A percentile compares a stretch with the other conserved stretches of the same genome.
Evolutionary conservation across 305 asterid genomes (phyloP).

Genomic region (Fraxinus angustifolia): DNA sequence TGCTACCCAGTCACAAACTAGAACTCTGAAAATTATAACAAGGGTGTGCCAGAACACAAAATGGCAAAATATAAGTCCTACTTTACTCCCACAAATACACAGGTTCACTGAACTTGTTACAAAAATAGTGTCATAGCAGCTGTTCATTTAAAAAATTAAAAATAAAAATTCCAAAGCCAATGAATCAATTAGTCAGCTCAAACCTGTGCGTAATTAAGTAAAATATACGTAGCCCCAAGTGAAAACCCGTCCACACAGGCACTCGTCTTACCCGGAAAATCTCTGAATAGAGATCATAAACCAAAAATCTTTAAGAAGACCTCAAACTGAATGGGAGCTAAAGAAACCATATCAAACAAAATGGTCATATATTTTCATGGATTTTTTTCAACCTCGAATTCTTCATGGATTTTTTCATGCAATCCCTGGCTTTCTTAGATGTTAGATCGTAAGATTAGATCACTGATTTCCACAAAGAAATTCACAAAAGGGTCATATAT

Average conservation of each 20-base stretch:
- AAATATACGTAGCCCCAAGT: neutral
- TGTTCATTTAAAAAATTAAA: neutral
- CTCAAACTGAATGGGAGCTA: neutral
- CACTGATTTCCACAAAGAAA: neutral
- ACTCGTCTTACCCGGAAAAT: neutral
- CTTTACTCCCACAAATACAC: neutral
- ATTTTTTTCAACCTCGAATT: neutral
- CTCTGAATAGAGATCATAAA: neutral
- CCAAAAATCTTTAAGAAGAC: neutral
- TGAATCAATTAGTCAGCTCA: neutral
- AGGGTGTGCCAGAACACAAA: neutral
- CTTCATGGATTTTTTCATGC: neutral
- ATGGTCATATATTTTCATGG: neutral
- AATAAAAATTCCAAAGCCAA: neutral
- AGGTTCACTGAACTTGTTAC: neutral
- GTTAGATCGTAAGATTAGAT: neutral
- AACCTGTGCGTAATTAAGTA: neutral
- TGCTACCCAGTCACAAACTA: neutral
- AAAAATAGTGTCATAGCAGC: neutral
- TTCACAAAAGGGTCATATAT: neutral
- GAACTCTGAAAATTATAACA: neutral
- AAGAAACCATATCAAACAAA: neutral
- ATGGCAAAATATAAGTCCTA: neutral
- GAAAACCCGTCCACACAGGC: neutral
- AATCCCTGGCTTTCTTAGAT: neutral